Conservation (phyloP, 2,329 filamentous ascomycete genomes). For the Akanthomyces muscarius region DNA sequence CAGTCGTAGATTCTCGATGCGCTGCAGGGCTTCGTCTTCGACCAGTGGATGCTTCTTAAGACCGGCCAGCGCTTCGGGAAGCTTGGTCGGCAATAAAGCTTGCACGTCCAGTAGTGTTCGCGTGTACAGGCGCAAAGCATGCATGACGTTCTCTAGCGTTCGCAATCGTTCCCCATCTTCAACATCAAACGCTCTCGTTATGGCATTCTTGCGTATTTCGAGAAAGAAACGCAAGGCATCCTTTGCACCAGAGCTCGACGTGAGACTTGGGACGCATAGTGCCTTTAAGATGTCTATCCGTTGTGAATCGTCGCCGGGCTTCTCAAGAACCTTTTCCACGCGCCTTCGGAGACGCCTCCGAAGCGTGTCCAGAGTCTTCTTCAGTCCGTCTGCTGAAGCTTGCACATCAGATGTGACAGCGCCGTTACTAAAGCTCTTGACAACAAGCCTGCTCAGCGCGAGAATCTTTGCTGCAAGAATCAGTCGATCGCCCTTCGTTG, state of each 20-base stretch:
- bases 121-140: conserved; percentile 68
- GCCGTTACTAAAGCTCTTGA: conserved; percentile 64
- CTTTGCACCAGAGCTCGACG: conserved; percentile 72
- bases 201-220: conserved; percentile 64
- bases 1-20: conserved; percentile 66
- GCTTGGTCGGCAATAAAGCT: conserved; percentile 65
- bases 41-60: conserved; percentile 70
- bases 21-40: conserved; percentile 62
- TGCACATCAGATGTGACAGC: conserved; percentile 30
- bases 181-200: conserved; percentile 57
- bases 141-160: conserved; percentile 50
- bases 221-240: conserved; percentile 80
- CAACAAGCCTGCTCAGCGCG: conserved; percentile 69
- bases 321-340: conserved; percentile 66
- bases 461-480: conserved; percentile 65
- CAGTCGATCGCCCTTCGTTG: conserved; percentile 45
- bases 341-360: conserved; percentile 61
- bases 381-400: conserved; percentile 53
- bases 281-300: conserved; percentile 62
- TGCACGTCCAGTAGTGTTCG: conserved; percentile 75
- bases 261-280: conserved; percentile 76
- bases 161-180: conserved; percentile 40
- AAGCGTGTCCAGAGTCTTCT: conserved; percentile 59
- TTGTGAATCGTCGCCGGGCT: conserved; percentile 50
- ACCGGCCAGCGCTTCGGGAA: conserved; percentile 64